phyloP scores from a whole-genome alignment of 176 grass and related monocot species.

The Tuctoria greenei region DNA sequence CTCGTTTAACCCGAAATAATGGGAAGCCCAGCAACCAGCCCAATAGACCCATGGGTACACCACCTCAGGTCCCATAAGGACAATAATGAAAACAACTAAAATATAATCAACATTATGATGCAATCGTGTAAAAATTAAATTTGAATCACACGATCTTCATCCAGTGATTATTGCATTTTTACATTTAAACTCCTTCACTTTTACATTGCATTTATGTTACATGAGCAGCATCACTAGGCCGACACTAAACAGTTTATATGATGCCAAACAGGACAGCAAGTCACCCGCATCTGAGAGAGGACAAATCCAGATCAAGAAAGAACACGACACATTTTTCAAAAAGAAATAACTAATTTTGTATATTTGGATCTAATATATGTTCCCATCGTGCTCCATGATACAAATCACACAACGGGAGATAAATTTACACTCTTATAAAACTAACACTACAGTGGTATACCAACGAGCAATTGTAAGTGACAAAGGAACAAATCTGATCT shows the following conservation, averaged over 20 bases:
- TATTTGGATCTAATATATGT: slow-evolving; percentile 28
- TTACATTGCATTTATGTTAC: too few relatives aligned
- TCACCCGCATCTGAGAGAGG: slow-evolving; percentile 4
- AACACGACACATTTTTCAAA: neutral
- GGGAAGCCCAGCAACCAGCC: too few relatives aligned
- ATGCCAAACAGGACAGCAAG: slow-evolving; percentile 9
- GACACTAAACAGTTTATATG: slow-evolving; percentile 12
- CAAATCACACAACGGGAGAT: slow-evolving; percentile 24
- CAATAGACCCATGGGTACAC: too few relatives aligned
- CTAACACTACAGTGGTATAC: slow-evolving; percentile 32
- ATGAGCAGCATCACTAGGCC: neutral
- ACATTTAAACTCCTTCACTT: too few relatives aligned
- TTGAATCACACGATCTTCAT: too few relatives aligned
- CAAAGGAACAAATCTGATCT: slow-evolving; percentile 46
- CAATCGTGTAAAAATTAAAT: too few relatives aligned
- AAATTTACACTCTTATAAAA: slow-evolving; percentile 40
- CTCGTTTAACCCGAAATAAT: too few relatives aligned
- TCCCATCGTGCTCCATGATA: slow-evolving; percentile 21
- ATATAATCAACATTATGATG: too few relatives aligned
- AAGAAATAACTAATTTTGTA: slow-evolving; percentile 49
- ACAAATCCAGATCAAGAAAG: neutral
- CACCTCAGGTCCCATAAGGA: too few relatives aligned
- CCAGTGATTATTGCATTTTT: too few relatives aligned
- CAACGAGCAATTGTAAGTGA: slow-evolving; percentile 30
- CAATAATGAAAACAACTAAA: too few relatives aligned